These are phyloP conservation scores for Neurospora sp. DNA, from an alignment of 2,329 filamentous ascomycete species.

Conservation along the genomic window DNA sequence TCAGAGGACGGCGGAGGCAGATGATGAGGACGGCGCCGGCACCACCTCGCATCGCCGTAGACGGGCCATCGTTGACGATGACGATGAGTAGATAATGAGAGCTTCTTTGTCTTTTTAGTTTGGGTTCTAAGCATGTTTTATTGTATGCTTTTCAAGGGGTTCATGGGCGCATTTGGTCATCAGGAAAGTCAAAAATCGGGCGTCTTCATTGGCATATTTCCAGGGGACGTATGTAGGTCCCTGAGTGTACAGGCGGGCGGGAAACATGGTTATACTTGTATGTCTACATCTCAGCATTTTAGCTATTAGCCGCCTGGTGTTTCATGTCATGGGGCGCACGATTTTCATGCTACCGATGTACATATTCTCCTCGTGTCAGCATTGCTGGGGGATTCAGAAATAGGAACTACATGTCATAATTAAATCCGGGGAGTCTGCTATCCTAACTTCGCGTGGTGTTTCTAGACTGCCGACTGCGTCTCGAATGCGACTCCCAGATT, in stretches of 20 bases:
- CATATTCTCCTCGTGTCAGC: not conserved
- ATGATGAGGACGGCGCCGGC: slow-evolving; percentile 40
- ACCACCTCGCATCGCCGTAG: slow-evolving; percentile 12
- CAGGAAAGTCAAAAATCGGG: not conserved
- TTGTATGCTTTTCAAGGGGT: not conserved
- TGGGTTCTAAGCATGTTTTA: not conserved
- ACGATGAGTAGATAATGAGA: slow-evolving; percentile 18
- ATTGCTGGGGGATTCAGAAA: not conserved
- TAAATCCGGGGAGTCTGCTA: not conserved
- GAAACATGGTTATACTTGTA: not conserved
- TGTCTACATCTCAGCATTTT: not conserved
- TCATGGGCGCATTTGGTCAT: not conserved
- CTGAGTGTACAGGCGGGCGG: not conserved
- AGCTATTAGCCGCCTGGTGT: not conserved
- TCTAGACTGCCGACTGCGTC: not conserved
- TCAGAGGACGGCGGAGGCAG: slow-evolving; percentile 39
- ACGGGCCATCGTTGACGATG: slow-evolving; percentile 18
- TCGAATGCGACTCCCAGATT: not conserved
- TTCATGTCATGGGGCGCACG: not conserved
- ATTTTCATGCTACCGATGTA: not conserved
- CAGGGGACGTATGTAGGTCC: not conserved
- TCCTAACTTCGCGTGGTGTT: not conserved
- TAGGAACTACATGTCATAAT: not conserved
- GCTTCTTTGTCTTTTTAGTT: not conserved
- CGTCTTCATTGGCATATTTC: not conserved